phyloP scores from a whole-genome alignment of 441 rosid genomes.

The Bruguiera hainesii region DNA sequence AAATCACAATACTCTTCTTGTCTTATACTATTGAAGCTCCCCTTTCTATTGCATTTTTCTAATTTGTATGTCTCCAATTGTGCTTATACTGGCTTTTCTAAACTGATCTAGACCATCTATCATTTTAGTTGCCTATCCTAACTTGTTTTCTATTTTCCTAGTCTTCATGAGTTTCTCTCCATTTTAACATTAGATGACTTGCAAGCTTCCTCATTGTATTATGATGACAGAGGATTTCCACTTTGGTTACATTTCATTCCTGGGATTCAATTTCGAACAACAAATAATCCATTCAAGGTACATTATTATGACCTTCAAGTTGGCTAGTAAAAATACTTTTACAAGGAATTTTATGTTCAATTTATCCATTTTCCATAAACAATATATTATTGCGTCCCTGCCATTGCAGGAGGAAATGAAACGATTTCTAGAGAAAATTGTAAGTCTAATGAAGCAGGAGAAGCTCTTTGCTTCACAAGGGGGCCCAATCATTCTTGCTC shows the following conservation, averaged over 20 bases:
- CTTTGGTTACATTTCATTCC: constrained; percentile 73
- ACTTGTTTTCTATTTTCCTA: not conserved
- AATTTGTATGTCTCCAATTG: not conserved
- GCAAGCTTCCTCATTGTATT: constrained; percentile 6
- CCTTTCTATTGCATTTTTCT: not conserved
- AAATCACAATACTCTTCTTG: not conserved
- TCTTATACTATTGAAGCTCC: not conserved
- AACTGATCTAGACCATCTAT: not conserved
- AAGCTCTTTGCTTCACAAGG: constrained; percentile 67
- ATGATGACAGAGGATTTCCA: constrained; percentile 57
- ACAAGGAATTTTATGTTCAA: too few species aligned
- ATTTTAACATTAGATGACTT: constrained; percentile 7
- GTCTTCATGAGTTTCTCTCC: not conserved
- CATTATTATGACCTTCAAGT: constrained; percentile 3
- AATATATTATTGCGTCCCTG: not conserved
- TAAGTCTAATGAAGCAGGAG: constrained; percentile 52
- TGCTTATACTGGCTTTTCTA: not conserved
- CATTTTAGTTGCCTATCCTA: not conserved
- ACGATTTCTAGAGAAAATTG: constrained; percentile 50
- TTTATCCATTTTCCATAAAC: not conserved
- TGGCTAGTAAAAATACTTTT: too few species aligned
- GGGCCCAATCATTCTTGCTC: constrained; percentile 71
- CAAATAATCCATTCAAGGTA: constrained; percentile 50
- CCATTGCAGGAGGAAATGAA: constrained; percentile 51
- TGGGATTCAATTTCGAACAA: constrained; percentile 65